A percentile compares a stretch with the other conserved stretches of the same genome.
phyloP scores from a whole-genome alignment of 495 filamentous ascomycete genomes.

The Patellaria atrata region DNA sequence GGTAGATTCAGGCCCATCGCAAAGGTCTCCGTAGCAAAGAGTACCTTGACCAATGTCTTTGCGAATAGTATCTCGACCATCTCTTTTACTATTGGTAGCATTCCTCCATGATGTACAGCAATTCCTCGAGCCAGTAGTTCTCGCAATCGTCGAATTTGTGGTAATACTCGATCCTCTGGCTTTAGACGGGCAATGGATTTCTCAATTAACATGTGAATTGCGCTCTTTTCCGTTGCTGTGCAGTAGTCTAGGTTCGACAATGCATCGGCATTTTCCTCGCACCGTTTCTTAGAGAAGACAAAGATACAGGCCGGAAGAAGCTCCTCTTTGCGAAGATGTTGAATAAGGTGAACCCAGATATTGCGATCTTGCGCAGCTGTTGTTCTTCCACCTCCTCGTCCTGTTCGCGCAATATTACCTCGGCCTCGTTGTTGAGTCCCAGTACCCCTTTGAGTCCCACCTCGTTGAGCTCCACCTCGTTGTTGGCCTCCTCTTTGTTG shows the following conservation, averaged over 20 bases:
- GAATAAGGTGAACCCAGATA: conserved; percentile 91
- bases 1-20: conserved; percentile 96
- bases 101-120: conserved; percentile 90
- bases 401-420: conserved; percentile 78
- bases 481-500: conserved; percentile 34
- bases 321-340: conserved; percentile 72
- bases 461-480: conserved; percentile 38
- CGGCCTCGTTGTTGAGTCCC: conserved; percentile 41
- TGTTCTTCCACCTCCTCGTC: conserved; percentile 69
- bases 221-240: conserved; percentile 84
- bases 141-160: conserved; percentile 76
- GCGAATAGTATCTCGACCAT: conserved; percentile 95
- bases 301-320: conserved; percentile 90
- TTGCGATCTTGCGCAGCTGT: conserved; percentile 86
- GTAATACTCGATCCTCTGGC: conserved; percentile 73
- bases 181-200: conserved; percentile 87
- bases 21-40: conserved; percentile 97
- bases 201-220: conserved; percentile 94
- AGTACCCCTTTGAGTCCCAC: conserved; percentile 42
- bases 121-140: conserved; percentile 80
- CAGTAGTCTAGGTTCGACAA: conserved; percentile 89
- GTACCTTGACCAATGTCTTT: conserved; percentile 81
- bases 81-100: conserved; percentile 95
- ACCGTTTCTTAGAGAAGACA: conserved; percentile 95
- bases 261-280: conserved; percentile 92